A percentile compares a stretch with the other conserved stretches of the same genome.
These are phyloP conservation scores for Kazachstania viticola DNA, from an alignment of 805 yeast species.

Conservation along the genomic window DNA sequence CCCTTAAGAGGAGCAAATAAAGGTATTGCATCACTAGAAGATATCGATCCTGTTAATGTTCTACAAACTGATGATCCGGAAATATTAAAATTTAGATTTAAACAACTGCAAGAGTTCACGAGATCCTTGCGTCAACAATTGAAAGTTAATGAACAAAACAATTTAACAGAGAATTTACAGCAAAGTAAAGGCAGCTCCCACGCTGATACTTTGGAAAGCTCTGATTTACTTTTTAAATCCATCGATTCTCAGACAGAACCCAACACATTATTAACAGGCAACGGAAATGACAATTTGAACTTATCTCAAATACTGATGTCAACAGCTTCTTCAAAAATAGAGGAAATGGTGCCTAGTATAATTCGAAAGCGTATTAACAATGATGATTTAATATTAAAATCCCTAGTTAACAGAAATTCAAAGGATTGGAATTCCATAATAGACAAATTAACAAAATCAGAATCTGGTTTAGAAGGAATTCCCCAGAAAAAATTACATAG, in stretches of 20 bases:
- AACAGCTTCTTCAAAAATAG: no score
- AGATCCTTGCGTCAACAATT: slow-evolving; percentile 11
- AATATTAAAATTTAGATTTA: slow-evolving; percentile 18
- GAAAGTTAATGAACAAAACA: not conserved
- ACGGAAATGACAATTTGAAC: no score
- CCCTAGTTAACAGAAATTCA: slow-evolving; percentile 13
- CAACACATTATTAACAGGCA: no score
- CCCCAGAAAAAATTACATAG: slow-evolving; percentile 2
- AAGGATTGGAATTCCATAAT: slow-evolving; percentile 22
- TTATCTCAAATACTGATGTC: no score
- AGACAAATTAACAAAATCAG: slow-evolving; percentile 8
- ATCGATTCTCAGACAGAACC: no score
- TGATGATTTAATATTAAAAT: slow-evolving; percentile 12
- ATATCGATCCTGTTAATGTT: slow-evolving; percentile 4
- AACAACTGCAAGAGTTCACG: slow-evolving; percentile 21
- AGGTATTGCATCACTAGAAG: no score
- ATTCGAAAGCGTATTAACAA: slow-evolving; percentile 14
- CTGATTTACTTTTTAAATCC: no score
- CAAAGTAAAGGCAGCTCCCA: no score
- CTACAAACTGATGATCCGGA: slow-evolving; percentile 7
- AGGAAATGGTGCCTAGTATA: slow-evolving; percentile 11
- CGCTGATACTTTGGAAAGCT: no score
- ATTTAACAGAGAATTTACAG: no score
- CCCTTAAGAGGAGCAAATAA: no score
- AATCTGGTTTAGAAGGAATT: slow-evolving; percentile 8